Conservation (phyloP, 768 basidiomycete genomes). For the Cantharellus cinnabarinus region DNA sequence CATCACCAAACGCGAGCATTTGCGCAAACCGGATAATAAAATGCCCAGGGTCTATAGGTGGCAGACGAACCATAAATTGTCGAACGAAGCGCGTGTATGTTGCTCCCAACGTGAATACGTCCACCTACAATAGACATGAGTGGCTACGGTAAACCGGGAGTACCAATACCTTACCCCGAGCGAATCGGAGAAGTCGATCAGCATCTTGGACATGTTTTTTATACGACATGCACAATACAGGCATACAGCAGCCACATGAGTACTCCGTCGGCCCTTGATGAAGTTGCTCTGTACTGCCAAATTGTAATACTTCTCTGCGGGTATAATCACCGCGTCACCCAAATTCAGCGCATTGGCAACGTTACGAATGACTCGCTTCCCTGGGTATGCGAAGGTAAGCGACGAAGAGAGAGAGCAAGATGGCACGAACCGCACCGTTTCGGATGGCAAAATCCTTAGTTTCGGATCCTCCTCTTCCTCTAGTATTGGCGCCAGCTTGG, state of each 20-base stretch:
- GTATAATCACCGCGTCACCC: constrained; percentile 58
- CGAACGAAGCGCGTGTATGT: constrained; percentile 89
- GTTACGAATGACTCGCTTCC: constrained; percentile 62
- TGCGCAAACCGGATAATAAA: constrained; percentile 92
- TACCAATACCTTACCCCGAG: constrained; percentile 40
- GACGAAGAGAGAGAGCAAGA: background rate
- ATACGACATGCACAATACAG: constrained; percentile 85
- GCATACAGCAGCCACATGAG: constrained; percentile 90
- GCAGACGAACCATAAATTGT: constrained; percentile 46
- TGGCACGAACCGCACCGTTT: constrained; percentile 36
- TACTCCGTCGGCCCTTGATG: constrained; percentile 74
- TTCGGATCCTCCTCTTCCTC: constrained; percentile 57
- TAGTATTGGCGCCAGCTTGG: constrained; percentile 12
- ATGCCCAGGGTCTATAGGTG: constrained; percentile 86
- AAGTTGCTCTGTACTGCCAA: constrained; percentile 90
- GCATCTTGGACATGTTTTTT: constrained; percentile 89
- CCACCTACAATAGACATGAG: constrained; percentile 36
- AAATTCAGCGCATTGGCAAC: constrained; percentile 61
- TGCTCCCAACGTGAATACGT: constrained; percentile 91
- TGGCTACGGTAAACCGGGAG: background rate
- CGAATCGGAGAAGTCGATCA: constrained; percentile 96
- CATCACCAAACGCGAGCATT: constrained; percentile 88
- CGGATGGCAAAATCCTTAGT: constrained; percentile 82
- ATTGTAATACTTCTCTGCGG: constrained; percentile 75
- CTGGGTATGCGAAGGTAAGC: constrained; percentile 20